Base-by-base conservation (phyloP, 257 asterid genomes). In the Przewalskia tangutica region DNA sequence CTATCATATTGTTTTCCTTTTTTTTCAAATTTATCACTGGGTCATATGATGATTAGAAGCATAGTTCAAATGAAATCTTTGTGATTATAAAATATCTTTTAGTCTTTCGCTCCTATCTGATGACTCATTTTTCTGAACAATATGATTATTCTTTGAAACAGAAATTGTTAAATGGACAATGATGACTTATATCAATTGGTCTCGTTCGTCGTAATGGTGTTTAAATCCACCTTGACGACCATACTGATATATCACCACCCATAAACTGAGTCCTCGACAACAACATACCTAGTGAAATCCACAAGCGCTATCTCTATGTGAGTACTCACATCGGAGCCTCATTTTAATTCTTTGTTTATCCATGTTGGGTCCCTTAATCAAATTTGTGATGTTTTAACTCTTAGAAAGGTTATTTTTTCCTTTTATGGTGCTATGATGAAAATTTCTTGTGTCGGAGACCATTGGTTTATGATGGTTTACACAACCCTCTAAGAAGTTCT, bases 81-180 rank as follows among this genome's bases (percentile, higher is more conserved):
- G n/a, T 84, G 89, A 84, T 85, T 84, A 82, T 11, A 77, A 11
- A 86, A 40, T 0, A 20, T 13, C 14, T 12, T 12, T 7, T 46
- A 75, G 88, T 87, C 89, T 87, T 87, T 87, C 89, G 90, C 90
- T 83, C 88, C 88, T 87, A 85, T 85, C 88, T 84, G 87, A 85
- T 85, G 86, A 32, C 83, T 83, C 60, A 8, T 1, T 8, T 13
- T 13, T 38, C 32, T 11, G 4, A 54, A 54, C 12, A 14, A 14
- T 0, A 2, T 54, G 0, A 54, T 54, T 14, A 12, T 0, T 53
- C 32, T 27, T 11, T 8, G 4, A 4, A 27, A 27, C 32, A 18
- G 58, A 46, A n/a, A 44, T 27, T 27, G 32, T 27, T 27, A 2
- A 2, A 71, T 67, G 78, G 83, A 81, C 75, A 18, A 20, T 81